Conservation (phyloP, 2,329 filamentous ascomycete species). For the Arthroderma uncinatum region DNA sequence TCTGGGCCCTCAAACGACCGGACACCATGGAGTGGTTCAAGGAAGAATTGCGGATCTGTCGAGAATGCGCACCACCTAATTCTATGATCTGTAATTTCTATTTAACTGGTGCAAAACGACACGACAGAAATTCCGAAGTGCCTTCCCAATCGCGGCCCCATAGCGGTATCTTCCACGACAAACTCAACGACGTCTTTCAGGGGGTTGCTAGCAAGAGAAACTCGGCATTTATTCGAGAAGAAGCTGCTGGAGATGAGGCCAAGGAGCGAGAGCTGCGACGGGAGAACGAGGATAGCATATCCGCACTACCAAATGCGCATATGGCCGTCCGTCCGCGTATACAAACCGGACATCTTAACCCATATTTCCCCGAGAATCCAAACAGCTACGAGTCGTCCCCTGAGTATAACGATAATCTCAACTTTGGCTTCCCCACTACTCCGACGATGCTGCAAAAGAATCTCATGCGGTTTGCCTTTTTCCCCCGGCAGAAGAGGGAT, state of each 20-base stretch:
- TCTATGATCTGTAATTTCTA: slow-evolving; percentile 91
- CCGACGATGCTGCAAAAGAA: slow-evolving; percentile 82
- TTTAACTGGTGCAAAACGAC: slow-evolving; percentile 64
- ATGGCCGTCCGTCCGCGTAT: slow-evolving; percentile 15
- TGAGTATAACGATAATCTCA: slow-evolving; percentile 33
- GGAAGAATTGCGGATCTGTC: slow-evolving; percentile 83
- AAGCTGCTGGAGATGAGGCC: slow-evolving; percentile 61
- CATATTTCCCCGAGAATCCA: slow-evolving; percentile 15
- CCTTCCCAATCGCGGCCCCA: slow-evolving; percentile 46
- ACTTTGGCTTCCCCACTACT: slow-evolving; percentile 71
- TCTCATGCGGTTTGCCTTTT: slow-evolving; percentile 81
- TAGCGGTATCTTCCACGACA: slow-evolving; percentile 69
- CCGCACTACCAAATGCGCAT: slow-evolving; percentile 56
- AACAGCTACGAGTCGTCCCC: slow-evolving; percentile 7
- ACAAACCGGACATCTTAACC: slow-evolving; percentile 14
- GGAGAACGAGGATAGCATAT: slow-evolving; percentile 76
- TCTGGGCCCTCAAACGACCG: slow-evolving; percentile 86
- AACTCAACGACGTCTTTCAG: slow-evolving; percentile 76
- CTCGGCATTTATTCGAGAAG: slow-evolving; percentile 69
- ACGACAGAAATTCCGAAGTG: slow-evolving; percentile 29
- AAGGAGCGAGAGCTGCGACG: slow-evolving; percentile 65
- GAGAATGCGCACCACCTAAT: slow-evolving; percentile 77
- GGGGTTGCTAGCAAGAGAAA: slow-evolving; percentile 78
- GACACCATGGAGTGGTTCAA: slow-evolving; percentile 98
- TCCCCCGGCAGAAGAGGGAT: slow-evolving; percentile 46